A percentile compares a stretch with the other conserved stretches of the same genome.
phyloP scores from a whole-genome alignment of 2,329 filamentous ascomycete species.

The Pseudocercospora eumusae region DNA sequence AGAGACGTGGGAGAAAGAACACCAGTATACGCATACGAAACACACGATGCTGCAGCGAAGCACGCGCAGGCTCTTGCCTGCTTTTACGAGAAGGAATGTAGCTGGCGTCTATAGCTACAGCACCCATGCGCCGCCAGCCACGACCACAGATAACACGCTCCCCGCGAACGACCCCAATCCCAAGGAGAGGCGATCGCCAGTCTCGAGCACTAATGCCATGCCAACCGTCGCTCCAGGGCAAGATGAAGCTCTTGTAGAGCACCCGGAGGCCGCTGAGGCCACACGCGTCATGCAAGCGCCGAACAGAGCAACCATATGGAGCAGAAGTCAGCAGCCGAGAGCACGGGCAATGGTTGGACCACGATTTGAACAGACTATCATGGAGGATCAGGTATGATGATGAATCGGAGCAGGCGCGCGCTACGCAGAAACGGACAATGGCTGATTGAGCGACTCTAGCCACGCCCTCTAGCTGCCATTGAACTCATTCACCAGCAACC shows the following conservation, averaged over 20 bases:
- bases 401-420: background rate
- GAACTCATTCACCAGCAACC: constrained; percentile 95
- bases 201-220: constrained; percentile 63
- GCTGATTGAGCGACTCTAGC: constrained; percentile 56
- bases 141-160: constrained; percentile 50
- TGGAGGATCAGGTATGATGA: constrained; percentile 74
- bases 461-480: constrained; percentile 85
- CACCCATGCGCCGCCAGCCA: constrained; percentile 1
- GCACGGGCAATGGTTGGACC: constrained; percentile 87
- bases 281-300: constrained; percentile 73
- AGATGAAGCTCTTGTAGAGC: constrained; percentile 59
- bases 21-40: background rate
- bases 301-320: constrained; percentile 81
- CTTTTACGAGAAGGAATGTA: constrained; percentile 24
- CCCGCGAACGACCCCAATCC: constrained; percentile 65
- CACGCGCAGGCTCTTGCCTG: constrained; percentile 32
- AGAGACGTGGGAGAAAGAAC: background rate
- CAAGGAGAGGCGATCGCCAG: constrained; percentile 46
- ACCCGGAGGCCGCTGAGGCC: constrained; percentile 56
- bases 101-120: constrained; percentile 22
- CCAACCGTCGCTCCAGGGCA: constrained; percentile 54
- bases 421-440: constrained; percentile 6
- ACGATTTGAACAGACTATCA: constrained; percentile 95
- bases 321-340: constrained; percentile 78
- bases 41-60: constrained; percentile 34